Evolutionary conservation across 768 basidiomycete genomes (phyloP).

Genomic region (Termitomyces sp.): DNA sequence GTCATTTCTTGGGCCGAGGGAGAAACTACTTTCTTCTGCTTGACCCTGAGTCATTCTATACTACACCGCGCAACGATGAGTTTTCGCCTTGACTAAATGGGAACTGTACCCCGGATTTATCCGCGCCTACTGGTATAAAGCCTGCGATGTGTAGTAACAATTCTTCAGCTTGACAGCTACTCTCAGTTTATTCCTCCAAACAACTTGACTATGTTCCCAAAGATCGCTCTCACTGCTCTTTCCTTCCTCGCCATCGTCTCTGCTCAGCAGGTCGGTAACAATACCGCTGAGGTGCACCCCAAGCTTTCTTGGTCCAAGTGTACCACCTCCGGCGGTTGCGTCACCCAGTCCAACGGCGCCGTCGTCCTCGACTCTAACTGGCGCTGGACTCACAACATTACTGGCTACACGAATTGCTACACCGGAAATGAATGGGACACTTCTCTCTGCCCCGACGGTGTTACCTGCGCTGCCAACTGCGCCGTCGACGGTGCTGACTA

Average conservation of each 20-base stretch:
- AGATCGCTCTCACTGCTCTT: conserved; percentile 34
- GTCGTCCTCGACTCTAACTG: conserved; percentile 56
- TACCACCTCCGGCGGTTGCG: conserved; percentile 43
- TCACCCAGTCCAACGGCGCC: conserved; percentile 26
- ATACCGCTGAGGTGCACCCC: not conserved
- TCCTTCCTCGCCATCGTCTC: conserved; percentile 31
- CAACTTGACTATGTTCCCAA: conserved; percentile 30
- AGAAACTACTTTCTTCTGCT: not conserved
- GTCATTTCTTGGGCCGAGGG: not conserved
- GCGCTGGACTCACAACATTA: conserved; percentile 47
- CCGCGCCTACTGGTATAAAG: not conserved
- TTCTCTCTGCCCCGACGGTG: not conserved
- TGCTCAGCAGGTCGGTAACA: conserved; percentile 15
- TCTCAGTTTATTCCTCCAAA: too few species aligned
- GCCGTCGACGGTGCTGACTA: conserved; percentile 1
- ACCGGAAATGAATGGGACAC: conserved; percentile 29
- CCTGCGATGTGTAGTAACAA: not conserved
- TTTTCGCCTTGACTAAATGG: not conserved
- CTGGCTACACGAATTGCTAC: conserved; percentile 43
- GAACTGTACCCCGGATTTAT: not conserved
- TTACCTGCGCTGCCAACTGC: not conserved
- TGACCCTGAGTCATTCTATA: not conserved
- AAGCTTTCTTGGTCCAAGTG: conserved; percentile 32
- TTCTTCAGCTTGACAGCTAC: not conserved
- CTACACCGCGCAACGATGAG: not conserved